Base-by-base conservation (phyloP, 257 asterid species). In the Scutellaria baicalensis region DNA sequence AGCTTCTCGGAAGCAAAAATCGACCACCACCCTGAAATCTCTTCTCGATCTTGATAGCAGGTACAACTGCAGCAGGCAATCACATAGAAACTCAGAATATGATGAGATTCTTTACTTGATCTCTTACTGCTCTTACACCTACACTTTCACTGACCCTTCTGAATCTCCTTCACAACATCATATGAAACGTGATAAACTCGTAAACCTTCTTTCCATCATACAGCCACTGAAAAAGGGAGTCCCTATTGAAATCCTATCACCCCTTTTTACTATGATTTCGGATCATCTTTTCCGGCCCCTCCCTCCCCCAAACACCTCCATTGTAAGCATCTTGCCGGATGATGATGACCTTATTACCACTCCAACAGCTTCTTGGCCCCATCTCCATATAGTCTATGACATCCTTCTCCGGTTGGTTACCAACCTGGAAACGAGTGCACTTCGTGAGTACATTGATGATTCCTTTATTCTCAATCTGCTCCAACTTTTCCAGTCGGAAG, bases 211-310 rank as follows among this genome's bases (percentile, higher is more conserved):
- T 17, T 74, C 87, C 12, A 38, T 83, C 52, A 0, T 89, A 0
- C 87, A 80, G 56, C 68, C 91, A 6, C 63, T 51, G 35, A 84
- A 74, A 60, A 57, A 33, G 2, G 75, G 83, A 0, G 59, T 81
- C 12, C 74, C 77, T 11, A 5, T 35, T 33, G 81, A 82, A 40
- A 58, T 83, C 33, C 69, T 89, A 3, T 70, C 85, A 6, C 79
- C 91, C 39, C 80, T 91, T 57, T 87, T 87, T 64, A 57, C 68
- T 3, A 83, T 91, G 96, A 71, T 89, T 48, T 79, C 89, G 0
- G 68, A 75, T 31, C 85, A 89, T 79, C 87, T 91, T 60, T 91
- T 87, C 77, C 87, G 95, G 43, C 86, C 93, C 5, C 87, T 87
- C 21, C 81, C 89, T 0, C 85, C 88, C 1, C 86, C 89, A 59